These are phyloP conservation scores for Brassica incana DNA, from an alignment of 345 rosid species.

Conservation along the genomic window DNA sequence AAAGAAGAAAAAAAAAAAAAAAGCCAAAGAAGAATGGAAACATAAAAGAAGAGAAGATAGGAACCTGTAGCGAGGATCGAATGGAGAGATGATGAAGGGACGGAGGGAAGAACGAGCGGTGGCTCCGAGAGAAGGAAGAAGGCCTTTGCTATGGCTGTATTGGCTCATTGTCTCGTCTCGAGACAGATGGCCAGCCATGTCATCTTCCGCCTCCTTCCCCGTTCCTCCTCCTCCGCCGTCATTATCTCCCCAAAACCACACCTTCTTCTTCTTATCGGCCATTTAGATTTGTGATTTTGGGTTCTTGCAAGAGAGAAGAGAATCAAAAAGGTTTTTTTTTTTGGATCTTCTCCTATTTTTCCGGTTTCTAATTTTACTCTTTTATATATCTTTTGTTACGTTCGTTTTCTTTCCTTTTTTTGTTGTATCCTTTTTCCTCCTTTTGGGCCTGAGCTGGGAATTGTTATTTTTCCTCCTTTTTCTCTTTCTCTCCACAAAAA, in stretches of 20 bases:
- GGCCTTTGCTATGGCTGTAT: slow-evolving; percentile 56
- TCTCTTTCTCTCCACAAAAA: neutral
- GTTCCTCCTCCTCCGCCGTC: slow-evolving; percentile 11
- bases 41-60: neutral
- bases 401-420: neutral
- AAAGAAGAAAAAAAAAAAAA: neutral
- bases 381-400: neutral
- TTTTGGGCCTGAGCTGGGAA: slow-evolving; percentile 5
- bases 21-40: neutral
- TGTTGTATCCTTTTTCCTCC: neutral
- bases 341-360: neutral
- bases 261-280: slow-evolving; percentile 37
- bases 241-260: slow-evolving; percentile 36
- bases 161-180: slow-evolving; percentile 59
- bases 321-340: neutral
- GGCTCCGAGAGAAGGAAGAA: slow-evolving; percentile 80
- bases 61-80: slow-evolving; percentile 68
- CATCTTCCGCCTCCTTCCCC: slow-evolving; percentile 11
- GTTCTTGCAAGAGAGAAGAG: neutral
- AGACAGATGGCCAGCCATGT: slow-evolving; percentile 23
- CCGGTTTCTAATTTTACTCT: slow-evolving; percentile 5
- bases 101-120: slow-evolving; percentile 47
- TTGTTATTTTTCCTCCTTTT: neutral
- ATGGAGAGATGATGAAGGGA: slow-evolving; percentile 63
- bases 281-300: slow-evolving; percentile 11